phyloP scores from a whole-genome alignment of 257 asterid genomes.

The Scutellaria galericulata region DNA sequence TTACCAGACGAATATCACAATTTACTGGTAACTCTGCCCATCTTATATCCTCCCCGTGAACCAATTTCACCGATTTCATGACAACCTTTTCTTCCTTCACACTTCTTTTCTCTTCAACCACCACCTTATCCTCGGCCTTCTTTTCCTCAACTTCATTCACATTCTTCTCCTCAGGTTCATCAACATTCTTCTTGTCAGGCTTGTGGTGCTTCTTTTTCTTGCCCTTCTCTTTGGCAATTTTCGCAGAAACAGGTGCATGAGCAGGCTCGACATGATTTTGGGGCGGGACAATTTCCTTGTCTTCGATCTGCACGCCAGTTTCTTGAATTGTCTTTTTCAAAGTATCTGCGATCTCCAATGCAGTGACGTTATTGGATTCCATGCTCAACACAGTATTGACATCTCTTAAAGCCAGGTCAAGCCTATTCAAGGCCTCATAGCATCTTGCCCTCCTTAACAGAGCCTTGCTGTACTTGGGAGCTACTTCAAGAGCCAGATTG shows the following conservation, averaged over 20 bases:
- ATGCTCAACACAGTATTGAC: conserved; percentile 68
- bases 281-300: conserved; percentile 53
- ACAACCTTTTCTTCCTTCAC: conserved; percentile 70
- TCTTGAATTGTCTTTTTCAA: conserved; percentile 56
- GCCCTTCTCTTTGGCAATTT: conserved; percentile 53
- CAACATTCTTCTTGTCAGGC: conserved; percentile 48
- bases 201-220: conserved; percentile 66
- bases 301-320: conserved; percentile 60
- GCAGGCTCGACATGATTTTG: conserved; percentile 50
- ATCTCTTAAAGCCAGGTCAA: conserved; percentile 79
- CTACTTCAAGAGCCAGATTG: conserved; percentile 85
- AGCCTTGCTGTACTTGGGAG: conserved; percentile 90
- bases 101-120: conserved; percentile 67
- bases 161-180: conserved; percentile 54
- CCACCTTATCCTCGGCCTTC: conserved; percentile 70
- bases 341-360: conserved; percentile 70
- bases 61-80: conserved; percentile 69
- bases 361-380: conserved; percentile 80
- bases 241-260: conserved; percentile 37
- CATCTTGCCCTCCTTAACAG: conserved; percentile 83
- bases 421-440: conserved; percentile 72
- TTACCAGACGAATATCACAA: conserved; percentile 66
- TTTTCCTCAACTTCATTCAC: conserved; percentile 55
- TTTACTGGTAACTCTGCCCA: conserved; percentile 78
- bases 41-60: conserved; percentile 86